Conservation (phyloP, 2,329 filamentous ascomycete species). For the Talaromyces funiculosus region DNA sequence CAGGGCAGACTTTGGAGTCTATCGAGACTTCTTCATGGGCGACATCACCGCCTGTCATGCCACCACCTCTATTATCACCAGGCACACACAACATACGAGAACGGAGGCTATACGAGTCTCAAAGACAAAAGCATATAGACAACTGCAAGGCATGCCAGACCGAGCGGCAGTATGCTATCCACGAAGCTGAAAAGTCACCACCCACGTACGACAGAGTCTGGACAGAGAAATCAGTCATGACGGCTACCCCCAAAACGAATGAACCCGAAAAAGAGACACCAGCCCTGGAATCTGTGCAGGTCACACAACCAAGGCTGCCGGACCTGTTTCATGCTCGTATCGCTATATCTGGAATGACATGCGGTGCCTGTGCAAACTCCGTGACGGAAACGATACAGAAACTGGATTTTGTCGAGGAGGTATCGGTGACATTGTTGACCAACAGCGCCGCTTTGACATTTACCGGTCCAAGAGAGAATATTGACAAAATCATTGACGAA, state of each 20-base stretch:
- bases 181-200: background rate
- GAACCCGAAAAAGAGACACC: background rate
- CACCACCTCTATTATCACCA: conserved; percentile 1
- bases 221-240: conserved; percentile 3
- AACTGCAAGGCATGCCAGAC: conserved; percentile 48
- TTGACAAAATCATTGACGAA: conserved; percentile 38
- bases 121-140: conserved; percentile 38
- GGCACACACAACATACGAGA: background rate
- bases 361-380: conserved; percentile 57
- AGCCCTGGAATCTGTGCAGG: conserved; percentile 7
- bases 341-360: conserved; percentile 63
- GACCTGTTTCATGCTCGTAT: conserved; percentile 22
- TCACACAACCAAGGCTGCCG: conserved; percentile 7
- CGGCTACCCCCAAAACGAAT: background rate
- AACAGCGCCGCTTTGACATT: conserved; percentile 59
- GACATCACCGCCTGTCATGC: conserved; percentile 5
- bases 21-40: conserved; percentile 27
- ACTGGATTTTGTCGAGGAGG: conserved; percentile 50
- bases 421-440: conserved; percentile 56
- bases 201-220: conserved; percentile 9
- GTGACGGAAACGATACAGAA: conserved; percentile 54
- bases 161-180: conserved; percentile 27
- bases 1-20: conserved; percentile 25
- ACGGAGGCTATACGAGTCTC: conserved; percentile 1
- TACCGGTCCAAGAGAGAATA: conserved; percentile 37